Evolutionary conservation across 1,284 basidiomycete species (phyloP), one percentile per base, ranked within the genome.

Genomic region (Ustilago nuda): DNA sequence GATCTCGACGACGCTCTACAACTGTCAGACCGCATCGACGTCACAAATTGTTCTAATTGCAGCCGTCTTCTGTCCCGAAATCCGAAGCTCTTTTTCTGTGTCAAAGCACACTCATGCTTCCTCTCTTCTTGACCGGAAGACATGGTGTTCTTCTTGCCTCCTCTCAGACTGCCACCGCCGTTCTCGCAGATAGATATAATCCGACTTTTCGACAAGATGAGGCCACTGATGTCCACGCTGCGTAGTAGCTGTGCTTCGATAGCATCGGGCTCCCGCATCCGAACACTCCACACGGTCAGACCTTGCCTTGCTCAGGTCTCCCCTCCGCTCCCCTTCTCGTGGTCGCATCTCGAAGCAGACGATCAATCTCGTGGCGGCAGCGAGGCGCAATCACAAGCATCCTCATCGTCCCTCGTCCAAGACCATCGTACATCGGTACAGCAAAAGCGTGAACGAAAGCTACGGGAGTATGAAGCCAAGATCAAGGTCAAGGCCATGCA

Each of bases 401-500:
- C 58, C 7, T 50, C 48, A 3, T 58, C 61, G 0, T n/a, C 61
- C 2, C 4, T 54, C 8, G 7, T 66, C 2, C 59, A 60, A 46
- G 61, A 67, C 50, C 64, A 75, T 35, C 63, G 72, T 15, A 55
- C 64, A 2, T 61, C 54, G 3, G 45, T 75, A 0, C 56, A 82
- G 33, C 61, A 60, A 11, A 80, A 81, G 61, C 70, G 76, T 12
- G 76, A 82, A 5, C 55, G 68, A 2, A 81, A 84, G 51, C 59
- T 85, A 9, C 63, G 54, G n/a, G 68, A 85, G 70, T 85, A 85
- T 57, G 71, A 76, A 43, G 75, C 61, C 46, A 78, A 78, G 66
- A 76, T 85, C 50, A 65, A 74, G 59, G 69, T 75, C 50, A 85
- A 84, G 61, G 83, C 82, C 11, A 66, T 77, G 61, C 72, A 81